phyloP scores from a whole-genome alignment of 192 early-diverging fungal species.

The Jimgerdemannia lactiflua region DNA sequence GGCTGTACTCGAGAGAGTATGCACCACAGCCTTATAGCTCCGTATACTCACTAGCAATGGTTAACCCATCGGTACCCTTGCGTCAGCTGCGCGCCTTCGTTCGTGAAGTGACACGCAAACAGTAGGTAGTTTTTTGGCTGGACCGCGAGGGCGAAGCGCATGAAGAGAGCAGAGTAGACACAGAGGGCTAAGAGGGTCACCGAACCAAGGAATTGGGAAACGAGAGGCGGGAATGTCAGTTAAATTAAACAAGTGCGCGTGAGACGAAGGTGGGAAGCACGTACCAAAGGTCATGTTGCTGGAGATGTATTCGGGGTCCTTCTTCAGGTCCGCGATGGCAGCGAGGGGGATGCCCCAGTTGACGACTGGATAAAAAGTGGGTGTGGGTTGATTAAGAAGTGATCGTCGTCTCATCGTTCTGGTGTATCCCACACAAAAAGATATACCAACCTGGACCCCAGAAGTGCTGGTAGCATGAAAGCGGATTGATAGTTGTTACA shows the following conservation, averaged over 20 bases:
- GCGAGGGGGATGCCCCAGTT: constrained; percentile 97
- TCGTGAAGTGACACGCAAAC: constrained; percentile 92
- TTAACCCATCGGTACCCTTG: constrained; percentile 86
- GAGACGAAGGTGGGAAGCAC: not conserved
- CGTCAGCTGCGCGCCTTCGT: constrained; percentile 83
- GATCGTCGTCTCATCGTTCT: too few species aligned
- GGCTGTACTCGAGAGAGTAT: not conserved
- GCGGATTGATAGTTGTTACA: not conserved
- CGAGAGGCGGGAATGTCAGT: not conserved
- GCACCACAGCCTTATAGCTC: not conserved
- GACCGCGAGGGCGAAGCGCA: constrained; percentile 95
- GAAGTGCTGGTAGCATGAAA: constrained; percentile 41
- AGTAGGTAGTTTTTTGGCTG: constrained; percentile 87
- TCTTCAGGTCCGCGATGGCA: constrained; percentile 88
- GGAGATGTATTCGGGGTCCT: constrained; percentile 88
- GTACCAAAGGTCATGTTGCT: constrained; percentile 90
- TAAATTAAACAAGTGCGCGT: not conserved
- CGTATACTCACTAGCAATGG: constrained; percentile 60
- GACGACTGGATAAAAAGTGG: constrained; percentile 38
- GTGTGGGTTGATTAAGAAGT: not conserved
- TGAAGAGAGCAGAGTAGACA: constrained; percentile 89
- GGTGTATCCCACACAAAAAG: not conserved
- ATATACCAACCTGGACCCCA: constrained; percentile 50
- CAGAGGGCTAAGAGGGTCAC: constrained; percentile 54
- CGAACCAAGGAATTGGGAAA: not conserved